These are phyloP conservation scores for Phytophthora chlamydospora DNA, from an alignment of 352 stramenopile species.

Conservation along the genomic window DNA sequence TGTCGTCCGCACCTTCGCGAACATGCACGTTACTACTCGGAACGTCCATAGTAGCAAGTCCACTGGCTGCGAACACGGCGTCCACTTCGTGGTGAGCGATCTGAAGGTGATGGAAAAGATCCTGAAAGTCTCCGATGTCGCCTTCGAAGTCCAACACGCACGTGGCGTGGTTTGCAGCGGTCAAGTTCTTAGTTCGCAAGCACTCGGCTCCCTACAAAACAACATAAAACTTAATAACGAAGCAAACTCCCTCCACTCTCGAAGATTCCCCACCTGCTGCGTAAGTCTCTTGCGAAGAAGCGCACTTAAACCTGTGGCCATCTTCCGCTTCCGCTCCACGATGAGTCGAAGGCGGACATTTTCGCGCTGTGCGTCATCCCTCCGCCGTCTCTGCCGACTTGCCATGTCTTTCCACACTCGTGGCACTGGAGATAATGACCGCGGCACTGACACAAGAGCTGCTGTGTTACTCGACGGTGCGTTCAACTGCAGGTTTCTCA, in stretches of 20 bases:
- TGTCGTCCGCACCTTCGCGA: constrained; percentile 12
- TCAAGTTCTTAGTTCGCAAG: constrained; percentile 5
- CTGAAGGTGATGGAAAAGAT: constrained; percentile 42
- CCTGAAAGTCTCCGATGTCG: constrained; percentile 42
- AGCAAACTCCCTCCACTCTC: neutral
- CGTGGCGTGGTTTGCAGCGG: neutral
- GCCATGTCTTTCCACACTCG: constrained; percentile 34
- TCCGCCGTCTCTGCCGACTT: constrained; percentile 13
- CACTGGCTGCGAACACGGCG: constrained; percentile 34
- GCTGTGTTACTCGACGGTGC: neutral
- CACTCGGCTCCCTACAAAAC: constrained; percentile 11
- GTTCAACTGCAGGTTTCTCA: constrained; percentile 40
- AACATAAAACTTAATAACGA: neutral
- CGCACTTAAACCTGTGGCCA: constrained; percentile 26
- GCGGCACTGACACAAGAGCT: constrained; percentile 7
- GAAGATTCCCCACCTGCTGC: constrained; percentile 23
- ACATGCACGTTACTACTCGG: constrained; percentile 31
- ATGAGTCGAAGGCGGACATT: constrained; percentile 38
- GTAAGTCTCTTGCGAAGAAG: constrained; percentile 31
- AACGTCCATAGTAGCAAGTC: constrained; percentile 22
- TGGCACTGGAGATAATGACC: constrained; percentile 5
- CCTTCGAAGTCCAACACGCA: constrained; percentile 31
- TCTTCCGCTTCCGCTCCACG: constrained; percentile 33
- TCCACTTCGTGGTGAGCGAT: constrained; percentile 40
- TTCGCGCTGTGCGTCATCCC: constrained; percentile 30